Evolutionary conservation across 371 early-diverging fungal genomes (phyloP).

Genomic region (Thermomucor indicae-seudaticae): DNA sequence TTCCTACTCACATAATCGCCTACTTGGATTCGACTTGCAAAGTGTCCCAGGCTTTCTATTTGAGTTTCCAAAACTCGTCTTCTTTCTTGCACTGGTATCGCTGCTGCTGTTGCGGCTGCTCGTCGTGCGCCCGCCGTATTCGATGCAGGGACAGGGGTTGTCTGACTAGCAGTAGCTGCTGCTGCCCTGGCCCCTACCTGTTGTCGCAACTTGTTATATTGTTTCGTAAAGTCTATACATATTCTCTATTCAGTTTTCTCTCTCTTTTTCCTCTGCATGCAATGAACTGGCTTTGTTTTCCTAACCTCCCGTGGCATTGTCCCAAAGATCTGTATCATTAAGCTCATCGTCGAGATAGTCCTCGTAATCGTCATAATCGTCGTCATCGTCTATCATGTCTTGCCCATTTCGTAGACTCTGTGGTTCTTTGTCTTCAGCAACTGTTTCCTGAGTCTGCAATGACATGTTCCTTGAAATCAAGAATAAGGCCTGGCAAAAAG

Average conservation of each 20-base stretch:
- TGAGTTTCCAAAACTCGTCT: conserved; percentile 46
- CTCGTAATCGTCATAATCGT: conserved; percentile 44
- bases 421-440: no score
- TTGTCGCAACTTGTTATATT: conserved; percentile 81
- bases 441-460: no score
- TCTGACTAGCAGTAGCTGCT: conserved; percentile 16
- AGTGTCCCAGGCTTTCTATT: conserved; percentile 55
- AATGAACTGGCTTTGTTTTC: no score
- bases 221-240: conserved; percentile 82
- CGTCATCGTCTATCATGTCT: conserved; percentile 31
- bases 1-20: conserved; percentile 66
- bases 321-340: conserved; percentile 62
- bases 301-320: conserved; percentile 46
- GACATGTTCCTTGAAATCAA: no score
- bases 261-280: neutral
- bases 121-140: conserved; percentile 17
- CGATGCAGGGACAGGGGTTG: conserved; percentile 33
- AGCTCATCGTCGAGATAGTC: conserved; percentile 57
- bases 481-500: no score
- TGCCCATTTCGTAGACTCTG: no score
- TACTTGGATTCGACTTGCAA: conserved; percentile 60
- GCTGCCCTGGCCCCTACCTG: conserved; percentile 39
- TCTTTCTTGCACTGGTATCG: conserved; percentile 21
- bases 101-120: conserved; percentile 15
- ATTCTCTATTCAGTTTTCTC: neutral